Percentiles rank a stretch among this genome's conserved stretches.
Conservation (phyloP, 345 rosid genomes). For the Hirschfeldia incana region DNA sequence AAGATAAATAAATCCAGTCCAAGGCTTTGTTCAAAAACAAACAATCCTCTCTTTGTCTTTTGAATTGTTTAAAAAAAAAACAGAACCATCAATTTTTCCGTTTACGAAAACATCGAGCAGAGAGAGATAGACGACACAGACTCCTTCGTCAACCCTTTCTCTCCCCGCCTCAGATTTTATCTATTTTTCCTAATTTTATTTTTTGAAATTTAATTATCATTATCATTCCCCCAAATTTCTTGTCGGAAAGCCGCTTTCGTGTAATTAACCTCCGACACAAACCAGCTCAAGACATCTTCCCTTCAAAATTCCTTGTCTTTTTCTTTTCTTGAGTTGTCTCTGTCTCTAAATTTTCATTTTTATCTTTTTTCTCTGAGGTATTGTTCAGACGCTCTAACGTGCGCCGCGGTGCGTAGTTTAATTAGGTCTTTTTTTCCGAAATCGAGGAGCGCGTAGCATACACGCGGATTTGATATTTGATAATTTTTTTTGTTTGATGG, state of each 20-base stretch:
- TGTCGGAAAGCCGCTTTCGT: constrained; percentile 37
- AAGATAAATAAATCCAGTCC: constrained; percentile 32
- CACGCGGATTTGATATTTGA: constrained; percentile 32
- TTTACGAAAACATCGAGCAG: constrained; percentile 5
- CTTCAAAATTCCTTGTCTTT: constrained; percentile 4
- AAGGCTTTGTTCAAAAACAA: constrained; percentile 29
- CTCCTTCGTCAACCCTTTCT: constrained; percentile 48
- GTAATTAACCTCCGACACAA: constrained; percentile 26
- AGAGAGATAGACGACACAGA: neutral
- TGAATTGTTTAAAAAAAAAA: neutral
- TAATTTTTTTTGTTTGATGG: neutral
- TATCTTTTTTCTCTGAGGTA: neutral
- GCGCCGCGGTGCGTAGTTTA: constrained; percentile 38
- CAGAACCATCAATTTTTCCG: constrained; percentile 32
- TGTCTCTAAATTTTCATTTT: neutral
- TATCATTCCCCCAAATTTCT: constrained; percentile 2
- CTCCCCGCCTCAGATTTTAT: constrained; percentile 38
- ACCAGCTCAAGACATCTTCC: constrained; percentile 9
- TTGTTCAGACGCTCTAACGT: constrained; percentile 21
- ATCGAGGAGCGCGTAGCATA: constrained; percentile 30
- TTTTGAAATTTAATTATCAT: constrained; percentile 1
- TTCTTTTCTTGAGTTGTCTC: constrained; percentile 8
- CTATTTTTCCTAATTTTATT: constrained; percentile 16
- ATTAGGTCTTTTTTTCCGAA: neutral
- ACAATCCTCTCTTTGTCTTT: neutral